phyloP scores from a whole-genome alignment of 306 rosid species.

The Sesbania bispinosa region DNA sequence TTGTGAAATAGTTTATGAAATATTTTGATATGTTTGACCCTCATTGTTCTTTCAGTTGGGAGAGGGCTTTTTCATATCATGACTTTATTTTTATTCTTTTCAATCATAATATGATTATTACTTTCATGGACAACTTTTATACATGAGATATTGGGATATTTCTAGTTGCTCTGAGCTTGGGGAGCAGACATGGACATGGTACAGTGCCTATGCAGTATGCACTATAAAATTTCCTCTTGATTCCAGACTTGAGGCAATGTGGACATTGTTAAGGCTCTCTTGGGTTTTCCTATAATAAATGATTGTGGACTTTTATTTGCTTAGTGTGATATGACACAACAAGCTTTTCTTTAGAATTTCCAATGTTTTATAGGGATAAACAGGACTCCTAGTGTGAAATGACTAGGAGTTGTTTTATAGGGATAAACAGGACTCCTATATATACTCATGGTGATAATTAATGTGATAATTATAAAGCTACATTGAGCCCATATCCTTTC shows the following conservation, averaged over 20 bases:
- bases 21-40: background rate
- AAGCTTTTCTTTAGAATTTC: background rate
- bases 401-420: background rate
- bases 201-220: background rate
- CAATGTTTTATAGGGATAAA: no score
- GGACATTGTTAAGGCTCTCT: background rate
- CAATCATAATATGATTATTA: background rate
- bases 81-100: background rate
- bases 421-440: background rate
- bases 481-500: no score
- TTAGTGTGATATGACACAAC: background rate
- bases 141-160: background rate
- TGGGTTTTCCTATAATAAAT: background rate
- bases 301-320: background rate
- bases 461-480: no score
- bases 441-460: background rate
- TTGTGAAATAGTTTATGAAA: no score
- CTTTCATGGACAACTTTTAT: background rate
- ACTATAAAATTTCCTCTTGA: background rate
- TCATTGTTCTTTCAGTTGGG: background rate
- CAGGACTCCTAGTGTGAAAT: background rate
- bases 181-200: background rate
- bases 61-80: background rate
- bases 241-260: background rate
- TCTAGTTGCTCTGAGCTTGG: background rate